Evolutionary conservation across 108 stramenopile species (phyloP).

Genomic region (Skeletonema marinoi): DNA sequence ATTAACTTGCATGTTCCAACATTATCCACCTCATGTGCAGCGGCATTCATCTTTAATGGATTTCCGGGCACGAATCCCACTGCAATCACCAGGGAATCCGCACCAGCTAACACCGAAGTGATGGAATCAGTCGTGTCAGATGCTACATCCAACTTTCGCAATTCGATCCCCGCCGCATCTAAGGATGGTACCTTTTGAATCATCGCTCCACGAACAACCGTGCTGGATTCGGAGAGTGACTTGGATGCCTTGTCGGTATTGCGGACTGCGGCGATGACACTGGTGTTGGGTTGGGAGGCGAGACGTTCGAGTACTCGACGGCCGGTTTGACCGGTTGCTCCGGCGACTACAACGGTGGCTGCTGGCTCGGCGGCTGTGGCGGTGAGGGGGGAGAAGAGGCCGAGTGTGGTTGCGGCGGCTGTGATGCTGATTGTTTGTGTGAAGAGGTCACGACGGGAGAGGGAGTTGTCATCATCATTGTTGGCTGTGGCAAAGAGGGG

Average conservation of each 20-base stretch:
- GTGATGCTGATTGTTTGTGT: conserved; percentile 3
- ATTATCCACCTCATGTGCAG: conserved; percentile 84
- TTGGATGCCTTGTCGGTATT: conserved; percentile 74
- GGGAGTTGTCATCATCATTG: neutral
- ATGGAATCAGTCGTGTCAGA: conserved; percentile 57
- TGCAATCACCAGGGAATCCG: conserved; percentile 75
- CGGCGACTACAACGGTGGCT: conserved; percentile 69
- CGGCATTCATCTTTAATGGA: conserved; percentile 76
- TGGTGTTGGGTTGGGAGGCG: conserved; percentile 27
- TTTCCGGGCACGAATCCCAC: conserved; percentile 80
- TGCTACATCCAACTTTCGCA: conserved; percentile 67
- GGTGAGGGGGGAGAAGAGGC: conserved; percentile 3
- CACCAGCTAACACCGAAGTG: conserved; percentile 52
- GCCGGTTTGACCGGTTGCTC: conserved; percentile 86
- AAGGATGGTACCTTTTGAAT: conserved; percentile 64
- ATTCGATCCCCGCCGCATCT: conserved; percentile 49
- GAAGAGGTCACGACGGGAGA: conserved; percentile 36
- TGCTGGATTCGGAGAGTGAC: conserved; percentile 55
- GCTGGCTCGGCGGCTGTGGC: neutral
- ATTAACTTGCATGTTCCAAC: conserved; percentile 76
- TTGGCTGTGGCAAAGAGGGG: neutral
- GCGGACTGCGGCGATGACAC: conserved; percentile 75
- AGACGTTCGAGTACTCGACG: conserved; percentile 75
- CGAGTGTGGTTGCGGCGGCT: conserved; percentile 11
- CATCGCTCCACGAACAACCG: conserved; percentile 80